Percentiles rank a stretch among this genome's conserved stretches.
Conservation (phyloP, 108 stramenopile species). For the Cyclotella sp. region DNA sequence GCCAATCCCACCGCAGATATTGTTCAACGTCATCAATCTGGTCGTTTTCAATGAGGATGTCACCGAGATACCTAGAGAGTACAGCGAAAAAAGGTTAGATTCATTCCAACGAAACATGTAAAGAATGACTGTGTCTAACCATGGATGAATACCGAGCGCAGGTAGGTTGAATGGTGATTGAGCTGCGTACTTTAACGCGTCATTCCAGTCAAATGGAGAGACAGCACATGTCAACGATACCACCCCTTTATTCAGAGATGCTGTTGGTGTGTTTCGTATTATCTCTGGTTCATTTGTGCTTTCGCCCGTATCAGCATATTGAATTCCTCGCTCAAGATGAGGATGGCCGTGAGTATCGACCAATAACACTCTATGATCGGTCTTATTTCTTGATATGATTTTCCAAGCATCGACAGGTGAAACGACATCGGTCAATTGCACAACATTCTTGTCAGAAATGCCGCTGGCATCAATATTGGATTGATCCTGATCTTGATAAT, state of each 20-base stretch:
- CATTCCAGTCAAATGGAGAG: conserved; percentile 68
- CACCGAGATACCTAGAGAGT: conserved; percentile 78
- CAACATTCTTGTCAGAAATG: not conserved
- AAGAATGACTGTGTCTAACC: conserved; percentile 34
- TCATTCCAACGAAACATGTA: too few relatives aligned
- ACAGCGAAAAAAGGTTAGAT: conserved; percentile 56
- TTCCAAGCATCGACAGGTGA: conserved; percentile 40
- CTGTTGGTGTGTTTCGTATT: not conserved
- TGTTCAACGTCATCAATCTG: conserved; percentile 14
- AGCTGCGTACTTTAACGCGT: conserved; percentile 65
- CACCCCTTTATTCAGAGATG: conserved; percentile 10
- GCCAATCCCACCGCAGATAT: conserved; percentile 59
- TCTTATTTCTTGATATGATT: conserved; percentile 22
- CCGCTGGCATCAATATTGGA: not conserved
- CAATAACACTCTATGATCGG: conserved; percentile 35
- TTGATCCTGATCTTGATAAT: not conserved
- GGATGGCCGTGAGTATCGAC: conserved; percentile 87
- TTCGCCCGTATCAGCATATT: conserved; percentile 34
- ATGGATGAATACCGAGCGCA: conserved; percentile 83
- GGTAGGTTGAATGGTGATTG: conserved; percentile 53
- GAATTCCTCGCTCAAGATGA: conserved; percentile 67
- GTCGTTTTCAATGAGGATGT: conserved; percentile 36
- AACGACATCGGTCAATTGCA: conserved; percentile 17
- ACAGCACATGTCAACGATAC: conserved; percentile 74
- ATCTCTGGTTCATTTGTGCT: not conserved